A percentile compares a stretch with the other conserved stretches of the same genome.
Conservation (phyloP, 2,329 filamentous ascomycete genomes). For the Penicillium paneum region DNA sequence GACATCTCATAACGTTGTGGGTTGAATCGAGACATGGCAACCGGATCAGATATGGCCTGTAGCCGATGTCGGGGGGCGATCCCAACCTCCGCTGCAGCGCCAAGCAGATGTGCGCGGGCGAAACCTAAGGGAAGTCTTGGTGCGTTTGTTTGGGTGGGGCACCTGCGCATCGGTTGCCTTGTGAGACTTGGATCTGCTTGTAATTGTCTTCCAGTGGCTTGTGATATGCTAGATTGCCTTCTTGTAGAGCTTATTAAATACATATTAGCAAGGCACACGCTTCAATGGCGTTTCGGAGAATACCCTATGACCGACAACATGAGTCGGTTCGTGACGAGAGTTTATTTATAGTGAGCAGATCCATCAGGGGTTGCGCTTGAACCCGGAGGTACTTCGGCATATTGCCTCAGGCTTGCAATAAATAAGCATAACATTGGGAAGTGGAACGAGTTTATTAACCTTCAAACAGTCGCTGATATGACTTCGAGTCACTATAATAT, state of each 20-base stretch:
- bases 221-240: not conserved
- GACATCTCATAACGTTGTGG: not conserved
- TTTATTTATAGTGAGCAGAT: no score
- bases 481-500: not conserved
- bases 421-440: not conserved
- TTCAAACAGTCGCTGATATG: not conserved
- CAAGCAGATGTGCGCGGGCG: not conserved
- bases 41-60: not conserved
- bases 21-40: not conserved
- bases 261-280: not conserved
- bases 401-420: not conserved
- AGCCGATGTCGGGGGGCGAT: not conserved
- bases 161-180: not conserved
- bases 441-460: not conserved
- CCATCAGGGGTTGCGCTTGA: no score
- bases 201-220: no score
- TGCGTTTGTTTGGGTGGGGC: not conserved
- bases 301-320: not conserved
- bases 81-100: not conserved
- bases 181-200: not conserved
- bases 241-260: not conserved
- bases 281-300: not conserved
- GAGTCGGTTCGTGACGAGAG: not conserved
- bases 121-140: not conserved
- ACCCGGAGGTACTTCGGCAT: not conserved